Evolutionary conservation across 345 rosid genomes (phyloP).

Genomic region (Eutrema heterophyllum): DNA sequence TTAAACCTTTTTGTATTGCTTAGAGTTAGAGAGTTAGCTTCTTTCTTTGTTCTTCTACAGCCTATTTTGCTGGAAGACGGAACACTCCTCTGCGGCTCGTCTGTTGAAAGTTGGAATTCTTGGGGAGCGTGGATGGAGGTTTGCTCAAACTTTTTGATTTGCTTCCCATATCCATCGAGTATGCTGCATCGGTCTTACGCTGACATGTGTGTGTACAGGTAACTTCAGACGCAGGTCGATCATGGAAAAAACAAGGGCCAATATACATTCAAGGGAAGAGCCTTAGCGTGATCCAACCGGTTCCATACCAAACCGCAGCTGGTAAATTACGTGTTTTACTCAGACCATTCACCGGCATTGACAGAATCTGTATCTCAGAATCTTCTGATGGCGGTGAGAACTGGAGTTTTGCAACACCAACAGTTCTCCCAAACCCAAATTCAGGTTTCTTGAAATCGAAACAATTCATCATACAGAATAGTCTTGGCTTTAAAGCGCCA

Average conservation of each 20-base stretch:
- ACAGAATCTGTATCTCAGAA: constrained; percentile 69
- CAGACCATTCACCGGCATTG: constrained; percentile 59
- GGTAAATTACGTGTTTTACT: constrained; percentile 61
- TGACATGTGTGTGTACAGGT: constrained; percentile 40
- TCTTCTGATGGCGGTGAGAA: constrained; percentile 64
- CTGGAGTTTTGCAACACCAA: constrained; percentile 69
- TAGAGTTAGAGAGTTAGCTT: not conserved
- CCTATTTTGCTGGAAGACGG: constrained; percentile 77
- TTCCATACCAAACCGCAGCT: constrained; percentile 59
- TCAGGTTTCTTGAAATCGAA: constrained; percentile 50
- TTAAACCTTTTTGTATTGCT: not conserved
- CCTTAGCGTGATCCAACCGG: constrained; percentile 94
- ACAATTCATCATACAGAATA: not conserved
- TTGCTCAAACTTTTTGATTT: not conserved
- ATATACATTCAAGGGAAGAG: constrained; percentile 55
- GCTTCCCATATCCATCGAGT: not conserved
- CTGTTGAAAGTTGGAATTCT: constrained; percentile 93
- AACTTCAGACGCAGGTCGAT: constrained; percentile 62
- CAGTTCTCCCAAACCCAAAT: constrained; percentile 81
- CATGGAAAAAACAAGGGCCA: constrained; percentile 87
- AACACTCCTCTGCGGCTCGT: constrained; percentile 77
- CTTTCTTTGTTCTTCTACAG: constrained; percentile 34
- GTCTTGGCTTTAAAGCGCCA: not conserved
- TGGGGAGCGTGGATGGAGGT: constrained; percentile 99
- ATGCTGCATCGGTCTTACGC: not conserved